phyloP scores from a whole-genome alignment of 2,329 filamentous ascomycete species.

The Sporothrix protearum region DNA sequence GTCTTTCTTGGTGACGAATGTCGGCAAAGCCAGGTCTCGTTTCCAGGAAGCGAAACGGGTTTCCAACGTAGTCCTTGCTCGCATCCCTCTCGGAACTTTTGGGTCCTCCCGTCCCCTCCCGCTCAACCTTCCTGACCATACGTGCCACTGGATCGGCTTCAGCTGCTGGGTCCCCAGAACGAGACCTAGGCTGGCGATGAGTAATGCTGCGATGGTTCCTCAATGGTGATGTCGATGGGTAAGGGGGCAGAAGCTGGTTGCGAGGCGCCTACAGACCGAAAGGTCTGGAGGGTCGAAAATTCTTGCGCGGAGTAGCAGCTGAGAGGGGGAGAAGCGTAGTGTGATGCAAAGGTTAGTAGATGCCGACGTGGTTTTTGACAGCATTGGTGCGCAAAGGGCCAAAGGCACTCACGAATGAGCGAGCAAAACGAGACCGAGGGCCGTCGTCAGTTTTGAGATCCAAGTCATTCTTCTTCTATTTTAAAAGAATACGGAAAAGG shows the following conservation, averaged over 20 bases:
- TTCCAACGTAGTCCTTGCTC: slow-evolving; percentile 67
- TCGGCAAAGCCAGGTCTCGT: slow-evolving; percentile 81
- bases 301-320: slow-evolving; percentile 98
- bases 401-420: slow-evolving; percentile 71
- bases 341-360: not conserved
- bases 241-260: slow-evolving; percentile 50
- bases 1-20: slow-evolving; percentile 76
- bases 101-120: slow-evolving; percentile 63
- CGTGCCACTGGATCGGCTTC: slow-evolving; percentile 78
- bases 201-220: slow-evolving; percentile 76
- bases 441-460: slow-evolving; percentile 66
- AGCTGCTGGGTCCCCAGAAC: slow-evolving; percentile 73
- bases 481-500: not conserved
- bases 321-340: slow-evolving; percentile 19
- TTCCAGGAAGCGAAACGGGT: slow-evolving; percentile 77
- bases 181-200: slow-evolving; percentile 78
- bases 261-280: slow-evolving; percentile 36
- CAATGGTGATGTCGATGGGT: slow-evolving; percentile 81
- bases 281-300: slow-evolving; percentile 70
- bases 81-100: slow-evolving; percentile 56
- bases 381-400: not conserved
- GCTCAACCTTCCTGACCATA: slow-evolving; percentile 80
- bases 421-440: slow-evolving; percentile 72
- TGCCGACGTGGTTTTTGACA: not conserved
- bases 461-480: slow-evolving; percentile 61